Conservation (phyloP, 2,329 filamentous ascomycete genomes). For the Emericellopsis cladophorae region DNA sequence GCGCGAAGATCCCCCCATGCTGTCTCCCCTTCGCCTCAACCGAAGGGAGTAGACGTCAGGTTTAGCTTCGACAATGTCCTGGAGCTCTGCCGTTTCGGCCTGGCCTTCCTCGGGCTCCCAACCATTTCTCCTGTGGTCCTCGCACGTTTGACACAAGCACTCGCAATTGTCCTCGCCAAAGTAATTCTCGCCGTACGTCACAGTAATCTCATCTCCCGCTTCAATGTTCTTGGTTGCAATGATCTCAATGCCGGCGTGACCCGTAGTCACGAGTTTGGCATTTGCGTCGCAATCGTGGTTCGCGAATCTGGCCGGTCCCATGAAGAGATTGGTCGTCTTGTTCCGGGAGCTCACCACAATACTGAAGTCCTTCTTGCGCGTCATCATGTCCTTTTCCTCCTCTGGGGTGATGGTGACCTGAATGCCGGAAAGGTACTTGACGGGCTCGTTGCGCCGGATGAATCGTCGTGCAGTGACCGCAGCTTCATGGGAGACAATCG, state of each 20-base stretch:
- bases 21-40: conserved; percentile 36
- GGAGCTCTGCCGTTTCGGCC: conserved; percentile 23
- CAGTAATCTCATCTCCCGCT: conserved; percentile 87
- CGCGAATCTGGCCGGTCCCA: conserved; percentile 89
- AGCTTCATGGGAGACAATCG: conserved; percentile 80
- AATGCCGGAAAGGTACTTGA: conserved; percentile 85
- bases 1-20: conserved; percentile 35
- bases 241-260: conserved; percentile 81
- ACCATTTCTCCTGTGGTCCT: conserved; percentile 62
- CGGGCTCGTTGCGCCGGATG: conserved; percentile 70
- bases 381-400: conserved; percentile 72
- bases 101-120: conserved; percentile 51
- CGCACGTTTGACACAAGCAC: conserved; percentile 83
- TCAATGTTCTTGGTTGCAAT: conserved; percentile 72
- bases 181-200: conserved; percentile 90
- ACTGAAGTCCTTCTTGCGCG: conserved; percentile 85
- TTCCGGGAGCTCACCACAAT: conserved; percentile 89
- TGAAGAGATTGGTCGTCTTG: conserved; percentile 82
- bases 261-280: conserved; percentile 72
- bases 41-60: conserved; percentile 43
- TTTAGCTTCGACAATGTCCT: conserved; percentile 41
- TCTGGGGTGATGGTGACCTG: conserved; percentile 87
- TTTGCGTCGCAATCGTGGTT: conserved; percentile 97
- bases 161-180: conserved; percentile 94
- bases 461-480: conserved; percentile 68